Evolutionary conservation across 1,284 basidiomycete genomes (phyloP).

Genomic region (Puccinia coronata): DNA sequence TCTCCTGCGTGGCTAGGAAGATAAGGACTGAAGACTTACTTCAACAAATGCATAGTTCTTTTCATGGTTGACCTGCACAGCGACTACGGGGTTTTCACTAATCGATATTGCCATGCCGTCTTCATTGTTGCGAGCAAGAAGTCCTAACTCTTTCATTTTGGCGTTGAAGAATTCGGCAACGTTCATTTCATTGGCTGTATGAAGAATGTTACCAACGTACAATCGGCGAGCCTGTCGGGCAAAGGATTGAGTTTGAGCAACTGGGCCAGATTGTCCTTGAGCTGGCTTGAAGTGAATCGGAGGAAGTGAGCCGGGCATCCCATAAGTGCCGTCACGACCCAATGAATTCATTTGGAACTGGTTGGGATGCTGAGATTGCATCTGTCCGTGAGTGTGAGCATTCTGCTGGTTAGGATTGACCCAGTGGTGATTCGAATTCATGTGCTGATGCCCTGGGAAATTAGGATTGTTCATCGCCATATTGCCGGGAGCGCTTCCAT

Average conservation of each 20-base stretch:
- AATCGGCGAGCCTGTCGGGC: slow-evolving; percentile 89
- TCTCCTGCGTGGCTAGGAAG: background rate
- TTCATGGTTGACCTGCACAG: slow-evolving; percentile 93
- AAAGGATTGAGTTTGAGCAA: slow-evolving; percentile 47
- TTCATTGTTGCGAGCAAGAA: slow-evolving; percentile 71
- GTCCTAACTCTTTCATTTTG: slow-evolving; percentile 79
- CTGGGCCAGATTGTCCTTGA: slow-evolving; percentile 50
- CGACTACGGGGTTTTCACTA: slow-evolving; percentile 74
- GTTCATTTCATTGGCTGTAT: slow-evolving; percentile 84
- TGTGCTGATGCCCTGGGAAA: slow-evolving; percentile 50
- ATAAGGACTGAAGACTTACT: slow-evolving; percentile 62
- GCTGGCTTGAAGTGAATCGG: slow-evolving; percentile 55
- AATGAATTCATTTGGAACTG: slow-evolving; percentile 60
- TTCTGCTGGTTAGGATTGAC: slow-evolving; percentile 65
- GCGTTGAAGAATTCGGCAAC: slow-evolving; percentile 89
- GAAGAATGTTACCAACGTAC: slow-evolving; percentile 92
- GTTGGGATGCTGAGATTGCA: slow-evolving; percentile 75
- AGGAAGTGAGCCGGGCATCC: slow-evolving; percentile 52
- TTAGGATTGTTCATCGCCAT: slow-evolving; percentile 32
- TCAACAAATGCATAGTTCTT: slow-evolving; percentile 98
- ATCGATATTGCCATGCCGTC: slow-evolving; percentile 49
- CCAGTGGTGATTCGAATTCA: slow-evolving; percentile 63
- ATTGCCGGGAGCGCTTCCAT: slow-evolving; percentile 50
- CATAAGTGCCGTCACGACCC: slow-evolving; percentile 56
- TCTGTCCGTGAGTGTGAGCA: slow-evolving; percentile 63